These are phyloP conservation scores for Colletotrichum sublineola DNA, from an alignment of 2,329 filamentous ascomycete species.

Conservation along the genomic window DNA sequence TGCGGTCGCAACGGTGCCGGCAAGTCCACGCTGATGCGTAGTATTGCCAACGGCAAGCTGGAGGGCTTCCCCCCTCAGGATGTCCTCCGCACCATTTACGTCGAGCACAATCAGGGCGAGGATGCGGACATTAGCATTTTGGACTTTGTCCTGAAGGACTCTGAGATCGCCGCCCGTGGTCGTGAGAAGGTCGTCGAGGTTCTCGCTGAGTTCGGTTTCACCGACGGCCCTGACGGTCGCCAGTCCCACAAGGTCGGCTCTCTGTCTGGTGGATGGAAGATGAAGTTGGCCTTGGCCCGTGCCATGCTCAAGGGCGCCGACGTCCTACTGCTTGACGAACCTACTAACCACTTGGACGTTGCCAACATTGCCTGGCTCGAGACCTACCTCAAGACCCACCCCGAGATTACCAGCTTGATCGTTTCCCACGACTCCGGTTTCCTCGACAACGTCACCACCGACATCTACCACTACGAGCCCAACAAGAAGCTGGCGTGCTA, in stretches of 20 bases:
- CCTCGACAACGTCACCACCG: constrained; percentile 96
- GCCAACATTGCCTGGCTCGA: constrained; percentile 96
- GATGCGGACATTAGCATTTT: constrained; percentile 97
- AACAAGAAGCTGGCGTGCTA: constrained; percentile 93
- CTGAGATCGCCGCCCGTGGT: constrained; percentile 83
- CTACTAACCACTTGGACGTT: constrained; percentile 98
- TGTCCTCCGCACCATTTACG: constrained; percentile 94
- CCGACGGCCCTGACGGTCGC: constrained; percentile 86
- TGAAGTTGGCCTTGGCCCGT: constrained; percentile 96
- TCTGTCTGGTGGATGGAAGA: constrained; percentile 98
- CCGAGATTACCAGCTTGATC: constrained; percentile 96
- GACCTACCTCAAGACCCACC: constrained; percentile 94
- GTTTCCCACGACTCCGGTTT: constrained; percentile 99
- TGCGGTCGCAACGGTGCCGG: constrained; percentile 97
- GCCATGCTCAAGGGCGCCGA: constrained; percentile 98
- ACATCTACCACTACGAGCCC: constrained; percentile 98
- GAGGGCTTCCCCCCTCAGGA: constrained; percentile 97
- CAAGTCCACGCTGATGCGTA: constrained; percentile 99
- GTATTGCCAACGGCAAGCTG: constrained; percentile 94
- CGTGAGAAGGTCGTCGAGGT: constrained; percentile 85
- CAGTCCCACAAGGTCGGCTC: constrained; percentile 94
- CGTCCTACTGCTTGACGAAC: constrained; percentile 95
- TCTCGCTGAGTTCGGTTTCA: constrained; percentile 93
- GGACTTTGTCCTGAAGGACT: constrained; percentile 92
- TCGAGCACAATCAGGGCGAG: constrained; percentile 99